Evolutionary conservation across 1,284 basidiomycete genomes (phyloP), one percentile per base, ranked within the genome.

Genomic region (Microstroma glucosiphilum): DNA sequence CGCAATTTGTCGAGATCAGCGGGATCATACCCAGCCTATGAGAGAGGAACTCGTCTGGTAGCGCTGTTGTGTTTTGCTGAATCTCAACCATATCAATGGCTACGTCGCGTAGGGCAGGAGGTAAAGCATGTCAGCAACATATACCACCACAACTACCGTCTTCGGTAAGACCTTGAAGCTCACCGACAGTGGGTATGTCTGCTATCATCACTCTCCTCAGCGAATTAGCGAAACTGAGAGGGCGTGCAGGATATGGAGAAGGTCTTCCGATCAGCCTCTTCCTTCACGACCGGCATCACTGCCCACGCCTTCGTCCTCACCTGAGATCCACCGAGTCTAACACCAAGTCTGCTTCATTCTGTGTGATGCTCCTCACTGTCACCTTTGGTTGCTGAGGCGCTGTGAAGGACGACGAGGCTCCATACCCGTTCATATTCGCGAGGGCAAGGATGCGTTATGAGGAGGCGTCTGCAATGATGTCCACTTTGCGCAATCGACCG

Each of bases 61-160:
- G 82, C 2, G 97, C 93, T 0, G 90, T 88, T 8, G 92, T 94
- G 79, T 99, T 99, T 62, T 86, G 86, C 67, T 89, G 85, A 69
- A 98, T 89, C 79, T 94, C 90, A 2, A 98, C 94, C 82, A 94
- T 88, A 82, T 98, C 96, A 72, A 99, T 97, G 26, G 93, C 94
- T 63, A 40, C 12, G 30, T 40, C n/a, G 26, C 4, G 19, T 9
- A 30, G n/a, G 6, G 19, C 7, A 37, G 40, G 30, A 37, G 4
- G 56, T 15, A 7, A 15, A 9, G 19, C 37, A 42, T 15, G 41
- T 58, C 40, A 62, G 57, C 49, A 54, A 25, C 30, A 9, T 9
- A 37, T 3, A 37, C 30, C 9, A 37, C 30, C 4, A 37, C 30
- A 9, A 48, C 17, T 48, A 6, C 46, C 23, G 19, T 3, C 53